These are phyloP conservation scores for Geotrichum histeridarum DNA, from an alignment of 1,139 yeast species.

Conservation along the genomic window DNA sequence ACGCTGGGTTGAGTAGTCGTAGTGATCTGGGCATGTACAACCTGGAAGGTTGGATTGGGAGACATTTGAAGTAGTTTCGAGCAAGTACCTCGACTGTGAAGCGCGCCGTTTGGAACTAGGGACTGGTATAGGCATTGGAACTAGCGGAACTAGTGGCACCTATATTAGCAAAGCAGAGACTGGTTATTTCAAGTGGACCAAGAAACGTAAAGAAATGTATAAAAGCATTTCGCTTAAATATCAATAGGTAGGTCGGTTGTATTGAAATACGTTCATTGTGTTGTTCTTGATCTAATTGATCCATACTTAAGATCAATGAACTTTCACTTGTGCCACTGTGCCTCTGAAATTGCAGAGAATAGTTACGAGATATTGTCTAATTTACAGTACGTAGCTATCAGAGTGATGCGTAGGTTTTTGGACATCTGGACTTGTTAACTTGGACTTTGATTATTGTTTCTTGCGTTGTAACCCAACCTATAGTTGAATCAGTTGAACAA, in stretches of 20 bases:
- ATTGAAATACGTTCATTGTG: background rate
- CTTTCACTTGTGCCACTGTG: too few species aligned
- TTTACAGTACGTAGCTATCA: too few species aligned
- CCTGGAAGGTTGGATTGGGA: background rate
- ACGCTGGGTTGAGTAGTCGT: constrained; percentile 1
- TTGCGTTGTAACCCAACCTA: too few species aligned
- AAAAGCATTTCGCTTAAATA: background rate
- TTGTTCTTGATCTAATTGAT: background rate
- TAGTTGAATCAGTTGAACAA: too few species aligned
- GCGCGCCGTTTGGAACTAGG: constrained; percentile 12
- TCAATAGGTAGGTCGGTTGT: background rate
- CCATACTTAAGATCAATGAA: too few species aligned
- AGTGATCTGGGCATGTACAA: constrained; percentile 7
- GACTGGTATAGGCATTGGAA: background rate
- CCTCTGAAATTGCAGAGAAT: too few species aligned
- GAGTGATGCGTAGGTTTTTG: too few species aligned
- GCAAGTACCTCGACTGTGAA: constrained; percentile 15
- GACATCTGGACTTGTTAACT: too few species aligned
- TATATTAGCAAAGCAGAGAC: background rate
- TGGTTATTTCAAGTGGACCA: background rate
- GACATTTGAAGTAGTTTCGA: constrained; percentile 15
- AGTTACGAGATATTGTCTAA: too few species aligned
- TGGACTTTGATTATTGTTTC: too few species aligned
- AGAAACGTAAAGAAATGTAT: background rate
- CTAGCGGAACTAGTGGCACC: background rate